Base-by-base conservation (phyloP, 495 filamentous ascomycete species). In the Collariella sp. region DNA sequence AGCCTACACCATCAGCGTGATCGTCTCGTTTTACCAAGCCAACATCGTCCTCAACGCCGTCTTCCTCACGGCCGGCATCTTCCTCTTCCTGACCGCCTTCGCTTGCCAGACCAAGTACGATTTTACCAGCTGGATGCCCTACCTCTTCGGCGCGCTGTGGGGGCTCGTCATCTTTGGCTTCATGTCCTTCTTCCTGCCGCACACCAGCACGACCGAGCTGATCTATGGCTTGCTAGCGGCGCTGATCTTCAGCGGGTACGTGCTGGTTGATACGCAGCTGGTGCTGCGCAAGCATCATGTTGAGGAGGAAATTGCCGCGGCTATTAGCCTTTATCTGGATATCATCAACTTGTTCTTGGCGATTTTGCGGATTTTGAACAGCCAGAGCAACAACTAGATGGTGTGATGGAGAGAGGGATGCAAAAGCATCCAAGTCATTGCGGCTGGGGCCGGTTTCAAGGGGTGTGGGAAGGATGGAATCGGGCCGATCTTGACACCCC, bases 81-180 rank as follows among this genome's bases (percentile, higher is more conserved):
- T 99, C 71, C 74, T 96, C 41, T 91, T 85, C 41, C 78, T 99
- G 40, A 97, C 91, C 0, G 68, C 93, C 11, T 99, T 97, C 69
- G 93, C 93, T 26, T 94, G 91, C 82, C 93, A 99, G 72, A 89
- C 87, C 46, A 95, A 95, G 67, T 97, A 97, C 68, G 94, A 99
- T 76, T 97, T 99, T 71, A 96, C 90, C 0, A 79, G 78, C 46
- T 95, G 89, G 94, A 88, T 90, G 79, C 91, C 91, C 23, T 97
- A 96, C 65, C 80, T 99, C 10, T 94, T 94, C 65, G 89, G 91
- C 50, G 83, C 72, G 0, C 79, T 99, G 10, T 96, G 91, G 91
- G 83, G 87, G 24, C 69, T 95, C 52, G 79, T 99, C 59, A 71
- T 99, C 31, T 95, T 97, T 68, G 87, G 94, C 40, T 91, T 99